These are phyloP conservation scores for Cynara cardunculus DNA, from an alignment of 129 eudicot genomes.

Conservation along the genomic window DNA sequence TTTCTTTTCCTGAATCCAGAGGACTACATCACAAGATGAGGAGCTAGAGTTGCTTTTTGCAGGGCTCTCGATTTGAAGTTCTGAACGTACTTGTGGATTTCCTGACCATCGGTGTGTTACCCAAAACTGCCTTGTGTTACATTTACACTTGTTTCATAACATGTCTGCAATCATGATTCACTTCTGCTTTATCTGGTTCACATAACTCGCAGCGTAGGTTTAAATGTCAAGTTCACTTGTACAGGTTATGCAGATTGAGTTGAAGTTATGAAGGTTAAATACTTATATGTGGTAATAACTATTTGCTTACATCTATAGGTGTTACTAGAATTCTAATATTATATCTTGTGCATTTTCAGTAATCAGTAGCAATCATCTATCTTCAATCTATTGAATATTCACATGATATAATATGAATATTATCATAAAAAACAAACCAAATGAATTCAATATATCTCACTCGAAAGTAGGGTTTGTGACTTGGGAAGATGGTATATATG, in stretches of 20 bases:
- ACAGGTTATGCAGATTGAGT: neutral
- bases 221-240: neutral
- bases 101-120: slow-evolving; percentile 9
- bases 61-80: slow-evolving; percentile 64
- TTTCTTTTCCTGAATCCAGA: slow-evolving; percentile 33
- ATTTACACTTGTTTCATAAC: neutral
- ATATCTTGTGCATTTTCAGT: neutral
- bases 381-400: too few relatives aligned
- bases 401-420: too few relatives aligned
- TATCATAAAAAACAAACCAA: too few relatives aligned
- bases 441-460: too few relatives aligned
- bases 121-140: neutral
- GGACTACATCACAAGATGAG: slow-evolving; percentile 72
- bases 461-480: too few relatives aligned
- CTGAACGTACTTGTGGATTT: slow-evolving; percentile 27
- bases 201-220: neutral
- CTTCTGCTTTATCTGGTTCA: neutral
- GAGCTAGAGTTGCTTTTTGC: slow-evolving; percentile 83
- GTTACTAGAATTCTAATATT: neutral
- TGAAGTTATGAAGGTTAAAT: neutral
- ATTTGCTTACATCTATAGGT: neutral
- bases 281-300: neutral
- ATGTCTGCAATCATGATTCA: neutral
- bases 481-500: too few relatives aligned
- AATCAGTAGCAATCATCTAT: too few relatives aligned